Conservation (phyloP, 306 rosid genomes). For the Canavalia gladiata region DNA sequence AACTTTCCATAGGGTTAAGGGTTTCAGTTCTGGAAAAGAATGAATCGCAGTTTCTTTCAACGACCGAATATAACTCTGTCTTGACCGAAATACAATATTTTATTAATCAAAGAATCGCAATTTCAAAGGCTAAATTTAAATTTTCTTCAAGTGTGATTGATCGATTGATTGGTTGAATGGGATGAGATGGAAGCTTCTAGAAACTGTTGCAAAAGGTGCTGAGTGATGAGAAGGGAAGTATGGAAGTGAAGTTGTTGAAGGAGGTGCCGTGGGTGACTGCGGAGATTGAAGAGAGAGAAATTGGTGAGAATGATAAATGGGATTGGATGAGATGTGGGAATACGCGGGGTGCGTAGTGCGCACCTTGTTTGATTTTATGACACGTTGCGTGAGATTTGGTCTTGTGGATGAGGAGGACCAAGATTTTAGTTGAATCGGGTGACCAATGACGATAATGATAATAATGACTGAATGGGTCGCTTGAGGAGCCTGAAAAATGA, state of each 20-base stretch:
- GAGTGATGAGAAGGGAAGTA: not conserved
- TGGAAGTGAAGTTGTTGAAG: not conserved
- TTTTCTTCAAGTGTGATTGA: no score
- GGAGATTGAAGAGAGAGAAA: not conserved
- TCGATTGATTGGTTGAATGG: not conserved
- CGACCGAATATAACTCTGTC: no score
- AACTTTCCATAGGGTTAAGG: conserved; percentile 41
- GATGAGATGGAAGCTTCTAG: not conserved
- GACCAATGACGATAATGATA: no score
- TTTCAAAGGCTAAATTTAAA: no score
- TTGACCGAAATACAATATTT: no score
- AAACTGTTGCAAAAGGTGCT: not conserved
- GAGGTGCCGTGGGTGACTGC: not conserved
- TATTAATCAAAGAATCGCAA: no score
- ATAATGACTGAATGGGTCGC: no score
- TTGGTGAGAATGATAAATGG: not conserved
- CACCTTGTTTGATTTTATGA: not conserved
- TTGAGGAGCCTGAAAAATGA: no score
- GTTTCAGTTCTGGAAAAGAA: not conserved
- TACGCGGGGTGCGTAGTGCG: conserved; percentile 14
- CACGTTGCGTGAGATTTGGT: conserved; percentile 11
- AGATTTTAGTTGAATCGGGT: not conserved
- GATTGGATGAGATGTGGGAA: not conserved
- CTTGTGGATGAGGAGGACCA: conserved; percentile 34
- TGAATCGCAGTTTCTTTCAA: no score